A percentile compares a stretch with the other conserved stretches of the same genome.
Conservation (phyloP, 441 rosid species). For the Pelargonium myrrhifolium region DNA sequence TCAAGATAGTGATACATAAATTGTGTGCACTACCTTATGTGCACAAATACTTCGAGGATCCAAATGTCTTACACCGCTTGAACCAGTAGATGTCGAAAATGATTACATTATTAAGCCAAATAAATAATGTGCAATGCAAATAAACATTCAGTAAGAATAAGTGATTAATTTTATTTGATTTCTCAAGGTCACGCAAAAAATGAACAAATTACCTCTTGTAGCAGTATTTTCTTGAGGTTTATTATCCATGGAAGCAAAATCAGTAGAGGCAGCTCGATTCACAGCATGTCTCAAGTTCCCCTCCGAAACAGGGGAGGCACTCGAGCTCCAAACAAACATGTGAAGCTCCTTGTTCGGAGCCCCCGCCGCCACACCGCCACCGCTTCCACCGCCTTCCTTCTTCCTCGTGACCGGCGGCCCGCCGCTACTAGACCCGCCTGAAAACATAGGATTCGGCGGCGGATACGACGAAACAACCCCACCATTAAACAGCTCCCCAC, state of each 20-base stretch:
- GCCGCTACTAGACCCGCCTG: slow-evolving; percentile 45
- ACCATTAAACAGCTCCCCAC: slow-evolving; percentile 60
- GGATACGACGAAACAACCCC: slow-evolving; percentile 46
- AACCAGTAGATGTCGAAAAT: neutral
- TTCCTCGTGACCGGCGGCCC: slow-evolving; percentile 28
- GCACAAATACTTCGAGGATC: too few species aligned
- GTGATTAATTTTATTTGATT: too few species aligned
- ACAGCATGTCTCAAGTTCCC: slow-evolving; percentile 53
- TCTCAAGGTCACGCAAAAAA: too few species aligned
- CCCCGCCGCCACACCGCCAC: slow-evolving; percentile 6
- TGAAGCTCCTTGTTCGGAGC: slow-evolving; percentile 57
- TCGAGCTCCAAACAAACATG: slow-evolving; percentile 89
- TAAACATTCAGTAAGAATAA: too few species aligned
- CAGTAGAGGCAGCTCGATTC: slow-evolving; percentile 49
- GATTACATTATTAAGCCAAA: neutral
- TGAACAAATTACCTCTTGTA: slow-evolving; percentile 59
- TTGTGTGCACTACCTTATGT: too few species aligned
- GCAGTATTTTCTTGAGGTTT: slow-evolving; percentile 44
- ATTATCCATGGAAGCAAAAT: slow-evolving; percentile 36
- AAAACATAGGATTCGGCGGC: slow-evolving; percentile 71
- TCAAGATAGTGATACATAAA: neutral
- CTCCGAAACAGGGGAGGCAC: slow-evolving; percentile 74
- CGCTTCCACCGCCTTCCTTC: slow-evolving; percentile 28
- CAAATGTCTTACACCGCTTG: neutral
- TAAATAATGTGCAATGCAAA: neutral